These are phyloP conservation scores for Pseudophaeomoniella oleicola DNA, from an alignment of 2,329 filamentous ascomycete genomes.

Conservation along the genomic window DNA sequence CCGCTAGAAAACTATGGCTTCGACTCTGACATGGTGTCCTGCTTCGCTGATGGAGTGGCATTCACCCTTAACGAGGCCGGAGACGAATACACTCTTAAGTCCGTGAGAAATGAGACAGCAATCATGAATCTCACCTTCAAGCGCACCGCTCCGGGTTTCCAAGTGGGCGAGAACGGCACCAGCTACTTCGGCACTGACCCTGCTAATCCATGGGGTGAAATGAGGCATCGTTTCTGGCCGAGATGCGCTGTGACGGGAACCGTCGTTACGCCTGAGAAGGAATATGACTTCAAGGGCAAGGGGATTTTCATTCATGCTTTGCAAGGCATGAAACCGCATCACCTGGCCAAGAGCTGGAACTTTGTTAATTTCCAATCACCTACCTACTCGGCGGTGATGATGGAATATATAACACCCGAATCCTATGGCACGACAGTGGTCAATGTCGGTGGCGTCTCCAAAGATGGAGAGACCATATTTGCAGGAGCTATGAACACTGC, in stretches of 20 bases:
- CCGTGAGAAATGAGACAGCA: conserved; percentile 62
- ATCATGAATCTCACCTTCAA: conserved; percentile 79
- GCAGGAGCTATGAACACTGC: conserved; percentile 53
- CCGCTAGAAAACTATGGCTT: conserved; percentile 68
- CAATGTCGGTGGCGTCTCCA: conserved; percentile 64
- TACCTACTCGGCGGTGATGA: conserved; percentile 74
- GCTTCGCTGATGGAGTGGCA: conserved; percentile 75
- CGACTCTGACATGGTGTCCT: conserved; percentile 66
- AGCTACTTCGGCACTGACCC: conserved; percentile 78
- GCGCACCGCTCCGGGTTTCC: conserved; percentile 63
- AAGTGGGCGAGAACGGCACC: conserved; percentile 70
- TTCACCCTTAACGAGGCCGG: conserved; percentile 78
- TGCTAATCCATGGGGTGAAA: conserved; percentile 73
- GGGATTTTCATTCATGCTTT: conserved; percentile 73
- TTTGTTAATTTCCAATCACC: conserved; percentile 85
- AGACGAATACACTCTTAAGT: conserved; percentile 75
- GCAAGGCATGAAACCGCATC: conserved; percentile 98
- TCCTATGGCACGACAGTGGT: conserved; percentile 82
- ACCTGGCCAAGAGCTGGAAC: conserved; percentile 75
- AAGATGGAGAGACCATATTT: conserved; percentile 64
- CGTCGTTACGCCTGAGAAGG: conserved; percentile 68
- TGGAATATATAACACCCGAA: conserved; percentile 89
- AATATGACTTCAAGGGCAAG: conserved; percentile 66
- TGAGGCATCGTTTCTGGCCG: conserved; percentile 93
- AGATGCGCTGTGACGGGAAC: conserved; percentile 67